Percentiles rank a stretch among this genome's conserved stretches.
These are phyloP conservation scores for Caloboletus inedulis DNA, from an alignment of 1,284 basidiomycete genomes.

Conservation along the genomic window DNA sequence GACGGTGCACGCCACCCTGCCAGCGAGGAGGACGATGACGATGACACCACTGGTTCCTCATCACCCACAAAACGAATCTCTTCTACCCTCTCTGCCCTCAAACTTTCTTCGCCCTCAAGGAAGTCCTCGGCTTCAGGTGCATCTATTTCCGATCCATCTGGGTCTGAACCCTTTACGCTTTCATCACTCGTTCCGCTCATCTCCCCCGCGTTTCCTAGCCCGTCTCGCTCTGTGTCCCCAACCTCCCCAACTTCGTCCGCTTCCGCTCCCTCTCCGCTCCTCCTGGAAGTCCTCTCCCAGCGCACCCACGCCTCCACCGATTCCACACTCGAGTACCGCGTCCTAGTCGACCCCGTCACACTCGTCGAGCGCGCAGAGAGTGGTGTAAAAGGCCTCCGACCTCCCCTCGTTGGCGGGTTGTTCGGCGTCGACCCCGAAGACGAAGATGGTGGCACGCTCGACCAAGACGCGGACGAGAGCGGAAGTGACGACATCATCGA, in stretches of 20 bases:
- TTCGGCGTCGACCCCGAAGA: conserved; percentile 44
- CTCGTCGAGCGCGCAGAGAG: conserved; percentile 61
- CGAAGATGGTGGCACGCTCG: conserved; percentile 34
- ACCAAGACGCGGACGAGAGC: conserved; percentile 33
- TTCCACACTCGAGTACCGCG: conserved; percentile 64
- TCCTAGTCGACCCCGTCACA: conserved; percentile 63
- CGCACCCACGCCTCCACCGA: conserved; percentile 66
- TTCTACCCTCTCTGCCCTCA: conserved; percentile 15
- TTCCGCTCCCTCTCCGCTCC: conserved; percentile 29
- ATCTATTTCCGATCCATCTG: conserved; percentile 2
- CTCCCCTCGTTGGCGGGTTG: conserved; percentile 44
- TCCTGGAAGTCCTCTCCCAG: conserved; percentile 45
- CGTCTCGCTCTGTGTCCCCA: conserved; percentile 1
- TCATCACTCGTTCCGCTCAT: conserved; percentile 21
- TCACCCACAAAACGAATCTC: conserved; percentile 23
- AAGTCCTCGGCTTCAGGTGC: neutral
- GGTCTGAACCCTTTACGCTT: conserved; percentile 17
- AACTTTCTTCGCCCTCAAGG: conserved; percentile 20
- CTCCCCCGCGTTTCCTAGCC: neutral
- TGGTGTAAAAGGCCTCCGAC: conserved; percentile 61
- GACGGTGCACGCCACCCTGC: conserved; percentile 37
- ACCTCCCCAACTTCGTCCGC: neutral
- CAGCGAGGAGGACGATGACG: neutral
- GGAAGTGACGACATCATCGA: conserved; percentile 38
- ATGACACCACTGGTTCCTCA: neutral